Evolutionary conservation across 2,329 filamentous ascomycete genomes (phyloP).

Genomic region (Pseudogymnoascus sp.): DNA sequence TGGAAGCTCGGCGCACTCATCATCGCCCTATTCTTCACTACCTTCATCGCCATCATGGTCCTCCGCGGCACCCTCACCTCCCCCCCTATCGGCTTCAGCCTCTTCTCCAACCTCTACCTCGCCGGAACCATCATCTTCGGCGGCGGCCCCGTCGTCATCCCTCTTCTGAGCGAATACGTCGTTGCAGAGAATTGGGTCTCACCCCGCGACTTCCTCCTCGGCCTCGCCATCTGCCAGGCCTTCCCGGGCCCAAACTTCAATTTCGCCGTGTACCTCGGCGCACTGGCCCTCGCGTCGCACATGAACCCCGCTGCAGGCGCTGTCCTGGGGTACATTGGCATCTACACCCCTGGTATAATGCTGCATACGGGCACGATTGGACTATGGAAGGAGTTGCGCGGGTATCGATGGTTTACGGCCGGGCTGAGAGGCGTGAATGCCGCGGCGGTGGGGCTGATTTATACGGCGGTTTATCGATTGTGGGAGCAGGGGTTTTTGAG

Average conservation of each 20-base stretch:
- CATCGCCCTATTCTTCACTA: slow-evolving; percentile 42
- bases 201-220: slow-evolving; percentile 62
- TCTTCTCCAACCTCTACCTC: slow-evolving; percentile 67
- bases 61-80: slow-evolving; percentile 36
- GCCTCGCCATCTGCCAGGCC: slow-evolving; percentile 61
- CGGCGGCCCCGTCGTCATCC: slow-evolving; percentile 57
- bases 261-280: slow-evolving; percentile 51
- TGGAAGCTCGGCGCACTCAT: slow-evolving; percentile 38
- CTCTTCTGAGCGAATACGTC: slow-evolving; percentile 51
- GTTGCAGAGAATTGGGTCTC: slow-evolving; percentile 63
- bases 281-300: slow-evolving; percentile 34
- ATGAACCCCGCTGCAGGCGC: slow-evolving; percentile 28
- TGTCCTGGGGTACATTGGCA: slow-evolving; percentile 42
- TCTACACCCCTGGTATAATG: slow-evolving; percentile 43
- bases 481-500: slow-evolving; percentile 55
- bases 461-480: slow-evolving; percentile 54
- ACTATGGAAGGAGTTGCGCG: slow-evolving; percentile 44
- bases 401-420: slow-evolving; percentile 38
- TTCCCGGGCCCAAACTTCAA: slow-evolving; percentile 59
- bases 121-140: slow-evolving; percentile 53
- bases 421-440: slow-evolving; percentile 50
- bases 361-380: slow-evolving; percentile 44
- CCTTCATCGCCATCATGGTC: slow-evolving; percentile 50
- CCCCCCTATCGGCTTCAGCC: slow-evolving; percentile 41
- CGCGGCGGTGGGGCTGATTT: slow-evolving; percentile 51